A percentile compares a stretch with the other conserved stretches of the same genome.
Conservation (phyloP, 495 filamentous ascomycete genomes). For the Penicillium pulvis region DNA sequence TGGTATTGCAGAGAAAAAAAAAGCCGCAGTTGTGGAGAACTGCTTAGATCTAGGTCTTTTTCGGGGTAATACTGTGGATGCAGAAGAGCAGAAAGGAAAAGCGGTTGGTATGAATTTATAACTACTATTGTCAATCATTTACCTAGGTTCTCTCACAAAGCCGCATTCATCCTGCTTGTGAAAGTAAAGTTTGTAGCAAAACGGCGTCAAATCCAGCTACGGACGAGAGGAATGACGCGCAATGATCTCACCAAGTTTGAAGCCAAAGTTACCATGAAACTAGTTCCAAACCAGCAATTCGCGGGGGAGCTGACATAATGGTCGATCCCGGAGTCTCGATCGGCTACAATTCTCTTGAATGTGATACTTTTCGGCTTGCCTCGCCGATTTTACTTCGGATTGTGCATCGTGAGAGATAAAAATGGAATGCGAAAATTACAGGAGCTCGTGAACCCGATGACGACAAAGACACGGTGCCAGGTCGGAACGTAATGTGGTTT, state of each 20-base stretch:
- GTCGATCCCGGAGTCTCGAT: background rate
- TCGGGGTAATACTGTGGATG: background rate
- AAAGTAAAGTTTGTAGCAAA: background rate
- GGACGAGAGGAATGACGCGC: constrained; percentile 26
- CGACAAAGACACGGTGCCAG: background rate
- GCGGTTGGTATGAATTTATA: background rate
- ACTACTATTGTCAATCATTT: background rate
- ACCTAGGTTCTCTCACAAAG: background rate
- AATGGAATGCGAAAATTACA: constrained; percentile 1
- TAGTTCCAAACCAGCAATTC: constrained; percentile 18
- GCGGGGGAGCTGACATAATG: constrained; percentile 26
- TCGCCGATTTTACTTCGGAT: background rate
- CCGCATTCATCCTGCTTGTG: background rate
- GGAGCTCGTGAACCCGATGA: constrained; percentile 9
- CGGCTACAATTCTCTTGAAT: background rate
- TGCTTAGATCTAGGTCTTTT: background rate
- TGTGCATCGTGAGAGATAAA: background rate
- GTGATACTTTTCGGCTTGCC: background rate
- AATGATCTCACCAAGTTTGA: constrained; percentile 29
- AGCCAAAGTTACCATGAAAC: constrained; percentile 7
- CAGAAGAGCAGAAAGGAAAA: background rate
- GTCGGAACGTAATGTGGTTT: constrained; percentile 22
- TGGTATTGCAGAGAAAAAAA: background rate
- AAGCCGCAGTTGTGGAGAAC: constrained; percentile 1
- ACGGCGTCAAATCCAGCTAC: constrained; percentile 8